Evolutionary conservation across 1,284 basidiomycete genomes (phyloP).

Genomic region (Sporisorium reilianum): DNA sequence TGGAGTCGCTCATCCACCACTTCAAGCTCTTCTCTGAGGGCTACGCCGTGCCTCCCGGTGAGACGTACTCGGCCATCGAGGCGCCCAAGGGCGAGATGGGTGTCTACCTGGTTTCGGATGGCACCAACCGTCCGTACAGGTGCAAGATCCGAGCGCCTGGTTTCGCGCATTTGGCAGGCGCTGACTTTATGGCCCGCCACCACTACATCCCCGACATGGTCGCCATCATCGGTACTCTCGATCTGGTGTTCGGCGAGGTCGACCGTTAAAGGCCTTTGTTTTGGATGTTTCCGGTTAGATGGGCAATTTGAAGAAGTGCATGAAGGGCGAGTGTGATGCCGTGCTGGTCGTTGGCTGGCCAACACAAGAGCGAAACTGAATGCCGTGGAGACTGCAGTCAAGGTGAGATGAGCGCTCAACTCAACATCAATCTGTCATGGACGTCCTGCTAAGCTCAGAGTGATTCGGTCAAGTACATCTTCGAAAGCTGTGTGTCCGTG

Average conservation of each 20-base stretch:
- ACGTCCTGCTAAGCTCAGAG: not conserved
- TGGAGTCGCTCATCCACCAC: conserved; percentile 96
- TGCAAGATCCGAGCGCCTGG: conserved; percentile 69
- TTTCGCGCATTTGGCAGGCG: conserved; percentile 67
- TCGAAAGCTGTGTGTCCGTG: not conserved
- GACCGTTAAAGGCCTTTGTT: conserved; percentile 42
- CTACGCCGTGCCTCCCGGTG: conserved; percentile 93
- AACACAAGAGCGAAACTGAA: not conserved
- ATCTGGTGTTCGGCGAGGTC: conserved; percentile 69
- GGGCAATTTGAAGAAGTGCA: conserved; percentile 19
- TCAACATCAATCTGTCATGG: too few relatives aligned
- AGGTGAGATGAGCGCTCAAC: not conserved
- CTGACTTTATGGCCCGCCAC: conserved; percentile 66
- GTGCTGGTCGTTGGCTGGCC: not conserved
- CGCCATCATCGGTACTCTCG: conserved; percentile 68
- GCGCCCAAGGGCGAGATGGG: conserved; percentile 98
- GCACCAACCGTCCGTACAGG: conserved; percentile 67
- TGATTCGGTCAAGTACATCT: not conserved
- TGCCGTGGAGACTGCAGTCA: not conserved
- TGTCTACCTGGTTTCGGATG: conserved; percentile 68
- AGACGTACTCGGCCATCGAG: conserved; percentile 97
- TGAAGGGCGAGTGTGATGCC: not conserved
- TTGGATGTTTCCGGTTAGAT: conserved; percentile 13
- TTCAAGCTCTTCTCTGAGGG: conserved; percentile 97
- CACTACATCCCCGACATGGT: conserved; percentile 68